Base-by-base conservation (phyloP, 2,329 filamentous ascomycete species). In the Neurospora crassa region DNA sequence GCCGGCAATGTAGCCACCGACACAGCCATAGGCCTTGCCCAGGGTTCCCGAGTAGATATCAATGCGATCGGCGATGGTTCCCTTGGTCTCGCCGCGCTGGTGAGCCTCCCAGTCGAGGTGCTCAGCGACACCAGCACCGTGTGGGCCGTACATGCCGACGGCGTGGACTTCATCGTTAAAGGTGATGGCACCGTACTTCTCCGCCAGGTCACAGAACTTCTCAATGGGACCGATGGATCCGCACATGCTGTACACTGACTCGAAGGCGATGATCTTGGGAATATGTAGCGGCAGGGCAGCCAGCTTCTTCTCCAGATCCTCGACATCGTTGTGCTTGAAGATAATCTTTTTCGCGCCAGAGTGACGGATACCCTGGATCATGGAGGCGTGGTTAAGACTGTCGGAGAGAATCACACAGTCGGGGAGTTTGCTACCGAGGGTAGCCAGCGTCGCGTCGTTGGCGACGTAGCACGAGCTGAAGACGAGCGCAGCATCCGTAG, bases 191-290 rank as follows among this genome's bases (percentile, higher is more conserved):
- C 96, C 96, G 80, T 99, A 99, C 84, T 97, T 97, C 74, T 98
- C 94, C 11, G 96, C 95, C 70, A 99, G 84, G 79, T 99, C 94
- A 80, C 95, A 98, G 74, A 99, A 98, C 79, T 91, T 91, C 82
- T 94, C 93, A 76, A 99, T 99, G 0, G 96, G 96, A 0, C 94
- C 96, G 79, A 99, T 93, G 18, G 94, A 97, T 74, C 96, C 96
- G 79, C 96, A 99, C 96, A 99, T 99, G 84, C 94, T 97, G 84
- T 99, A 99, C 3, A 99, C 96, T 40, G 94, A 97, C 83, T 99
- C 96, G 75, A 98, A 99, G 2, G 96, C 96, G 75, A 99, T 99
- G 75, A 99, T 97, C 85, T 99, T 99, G 71, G 96, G 96, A 43
- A 92, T 88, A 73, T 96, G 87, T 0, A 92, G 83, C 0, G 95